phyloP scores from a whole-genome alignment of 2,329 filamentous ascomycete genomes.

The Aspergillus sp. region DNA sequence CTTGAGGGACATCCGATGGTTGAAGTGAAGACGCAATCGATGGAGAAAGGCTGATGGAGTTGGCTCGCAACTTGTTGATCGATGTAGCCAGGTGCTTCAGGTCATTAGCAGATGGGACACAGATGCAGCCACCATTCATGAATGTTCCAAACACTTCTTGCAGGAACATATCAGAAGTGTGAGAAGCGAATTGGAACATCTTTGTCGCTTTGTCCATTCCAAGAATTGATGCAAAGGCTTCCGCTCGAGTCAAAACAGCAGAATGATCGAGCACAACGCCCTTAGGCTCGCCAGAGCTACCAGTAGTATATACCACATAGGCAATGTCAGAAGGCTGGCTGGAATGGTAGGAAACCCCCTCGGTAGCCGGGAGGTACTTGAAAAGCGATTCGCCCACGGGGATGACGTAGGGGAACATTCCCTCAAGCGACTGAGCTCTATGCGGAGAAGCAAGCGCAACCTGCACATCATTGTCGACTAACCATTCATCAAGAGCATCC shows the following conservation, averaged over 20 bases:
- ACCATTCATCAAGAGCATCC: slow-evolving; percentile 31
- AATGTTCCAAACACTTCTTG: slow-evolving; percentile 35
- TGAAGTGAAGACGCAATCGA: slow-evolving; percentile 16
- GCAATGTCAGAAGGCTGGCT: slow-evolving; percentile 15
- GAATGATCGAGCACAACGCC: slow-evolving; percentile 34
- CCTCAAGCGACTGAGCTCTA: slow-evolving; percentile 36
- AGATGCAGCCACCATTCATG: slow-evolving; percentile 42
- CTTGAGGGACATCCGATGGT: slow-evolving; percentile 23
- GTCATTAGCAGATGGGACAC: slow-evolving; percentile 42
- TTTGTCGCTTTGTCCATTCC: slow-evolving; percentile 16
- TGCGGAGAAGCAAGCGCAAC: slow-evolving; percentile 36
- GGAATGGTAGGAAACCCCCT: slow-evolving; percentile 3
- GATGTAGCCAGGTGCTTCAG: slow-evolving; percentile 41
- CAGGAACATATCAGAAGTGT: slow-evolving; percentile 44
- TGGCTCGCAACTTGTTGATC: slow-evolving; percentile 39
- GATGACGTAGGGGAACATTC: slow-evolving; percentile 37
- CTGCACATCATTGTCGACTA: slow-evolving; percentile 34
- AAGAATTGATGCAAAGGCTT: slow-evolving; percentile 20
- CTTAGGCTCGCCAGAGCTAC: slow-evolving; percentile 26
- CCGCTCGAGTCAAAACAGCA: slow-evolving; percentile 25
- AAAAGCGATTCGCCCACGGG: slow-evolving; percentile 29
- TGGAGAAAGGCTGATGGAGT: slow-evolving; percentile 31
- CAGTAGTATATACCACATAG: slow-evolving; percentile 33
- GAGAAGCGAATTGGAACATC: slow-evolving; percentile 39
- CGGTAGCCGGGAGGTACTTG: slow-evolving; percentile 22